phyloP scores from a whole-genome alignment of 1,284 basidiomycete species.

The Apiotrichum sp. region DNA sequence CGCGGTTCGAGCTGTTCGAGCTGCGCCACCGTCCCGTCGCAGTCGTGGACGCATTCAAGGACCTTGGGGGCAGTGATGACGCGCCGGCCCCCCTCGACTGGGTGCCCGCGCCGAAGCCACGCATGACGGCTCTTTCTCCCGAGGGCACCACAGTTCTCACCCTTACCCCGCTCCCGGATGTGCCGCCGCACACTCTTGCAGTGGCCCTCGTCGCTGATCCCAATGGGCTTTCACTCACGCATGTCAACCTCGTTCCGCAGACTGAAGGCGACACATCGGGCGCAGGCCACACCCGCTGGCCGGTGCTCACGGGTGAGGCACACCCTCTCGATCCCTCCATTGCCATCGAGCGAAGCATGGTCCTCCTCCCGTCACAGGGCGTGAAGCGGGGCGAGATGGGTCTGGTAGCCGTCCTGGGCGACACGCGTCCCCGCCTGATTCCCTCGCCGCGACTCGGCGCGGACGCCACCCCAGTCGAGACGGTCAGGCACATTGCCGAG shows the following conservation, averaged over 20 bases:
- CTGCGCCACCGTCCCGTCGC: conserved; percentile 9
- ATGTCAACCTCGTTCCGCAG: conserved; percentile 21
- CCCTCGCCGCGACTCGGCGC: conserved; percentile 13
- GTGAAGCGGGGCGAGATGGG: conserved; percentile 29
- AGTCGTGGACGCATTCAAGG: conserved; percentile 19
- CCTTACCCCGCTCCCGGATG: conserved; percentile 21
- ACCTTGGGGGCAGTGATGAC: conserved; percentile 7
- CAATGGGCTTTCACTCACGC: conserved; percentile 13
- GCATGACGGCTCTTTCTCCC: conserved; percentile 16
- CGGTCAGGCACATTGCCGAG: conserved; percentile 10
- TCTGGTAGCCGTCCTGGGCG: conserved; percentile 19
- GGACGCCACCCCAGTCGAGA: conserved; percentile 6
- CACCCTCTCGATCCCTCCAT: conserved; percentile 3
- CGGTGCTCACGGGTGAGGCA: conserved; percentile 12
- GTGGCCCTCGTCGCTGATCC: conserved; percentile 19
- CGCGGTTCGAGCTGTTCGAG: conserved; percentile 15
- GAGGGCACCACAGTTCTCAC: conserved; percentile 20
- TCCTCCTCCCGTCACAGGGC: conserved; percentile 20
- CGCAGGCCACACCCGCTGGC: conserved; percentile 7
- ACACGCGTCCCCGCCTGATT: conserved; percentile 5
- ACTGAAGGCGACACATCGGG: conserved; percentile 3
- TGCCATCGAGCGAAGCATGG: conserved; percentile 1
- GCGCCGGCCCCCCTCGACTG: conserved; percentile 8
- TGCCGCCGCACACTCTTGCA: conserved; percentile 22
- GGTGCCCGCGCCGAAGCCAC: conserved; percentile 8